phyloP scores from a whole-genome alignment of 371 early-diverging fungal genomes.

The Synchytrium microbalum region DNA sequence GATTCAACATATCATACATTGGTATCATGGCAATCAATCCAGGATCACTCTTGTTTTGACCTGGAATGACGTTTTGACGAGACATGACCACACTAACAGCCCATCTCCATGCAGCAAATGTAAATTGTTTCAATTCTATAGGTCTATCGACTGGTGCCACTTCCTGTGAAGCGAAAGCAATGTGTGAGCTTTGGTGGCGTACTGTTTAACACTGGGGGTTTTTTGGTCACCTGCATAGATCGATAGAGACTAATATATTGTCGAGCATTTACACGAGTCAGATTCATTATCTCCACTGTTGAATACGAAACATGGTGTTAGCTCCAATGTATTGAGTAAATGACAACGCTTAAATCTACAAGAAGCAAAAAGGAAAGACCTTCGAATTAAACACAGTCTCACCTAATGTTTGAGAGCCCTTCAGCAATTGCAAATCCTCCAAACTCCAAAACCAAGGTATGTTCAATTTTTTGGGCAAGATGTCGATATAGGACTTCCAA shows the following conservation, averaged over 20 bases:
- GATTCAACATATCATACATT: slow-evolving; percentile 6
- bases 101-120: not conserved
- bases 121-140: not conserved
- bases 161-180: not conserved
- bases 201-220: not conserved
- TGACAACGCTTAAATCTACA: too few species aligned
- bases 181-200: not conserved
- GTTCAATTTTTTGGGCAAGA: not conserved
- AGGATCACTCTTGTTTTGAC: not conserved
- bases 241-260: too few species aligned
- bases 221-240: not conserved
- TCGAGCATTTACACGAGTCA: too few species aligned
- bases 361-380: too few species aligned
- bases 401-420: not conserved
- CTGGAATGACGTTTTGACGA: slow-evolving; percentile 3
- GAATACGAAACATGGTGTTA: too few species aligned
- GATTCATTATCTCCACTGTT: too few species aligned
- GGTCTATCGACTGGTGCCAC: not conserved
- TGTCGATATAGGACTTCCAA: slow-evolving; percentile 2
- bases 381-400: too few species aligned
- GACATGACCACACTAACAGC: slow-evolving; percentile 5
- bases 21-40: slow-evolving; percentile 1
- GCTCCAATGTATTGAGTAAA: too few species aligned
- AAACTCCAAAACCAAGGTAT: not conserved
- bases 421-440: not conserved